Evolutionary conservation across 192 early-diverging fungal species (phyloP).

Genomic region (Linnemannia elongata): DNA sequence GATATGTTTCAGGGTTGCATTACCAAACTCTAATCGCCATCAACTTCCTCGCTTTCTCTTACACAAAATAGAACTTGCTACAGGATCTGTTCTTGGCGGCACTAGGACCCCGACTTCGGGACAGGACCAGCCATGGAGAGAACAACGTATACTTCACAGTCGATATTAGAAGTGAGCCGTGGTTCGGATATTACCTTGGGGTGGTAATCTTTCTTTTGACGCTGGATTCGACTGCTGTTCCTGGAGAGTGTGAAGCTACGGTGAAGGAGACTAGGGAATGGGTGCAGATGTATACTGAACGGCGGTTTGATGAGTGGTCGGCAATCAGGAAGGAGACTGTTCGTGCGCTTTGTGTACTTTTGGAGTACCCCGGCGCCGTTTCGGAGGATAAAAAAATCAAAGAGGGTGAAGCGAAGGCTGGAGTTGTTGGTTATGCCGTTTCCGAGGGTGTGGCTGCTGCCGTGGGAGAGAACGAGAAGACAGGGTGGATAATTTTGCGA

Average conservation of each 20-base stretch:
- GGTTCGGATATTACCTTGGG: constrained; percentile 35
- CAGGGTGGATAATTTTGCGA: neutral
- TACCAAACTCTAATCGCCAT: neutral
- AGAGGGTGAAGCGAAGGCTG: neutral
- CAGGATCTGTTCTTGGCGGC: constrained; percentile 33
- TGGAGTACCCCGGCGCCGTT: neutral
- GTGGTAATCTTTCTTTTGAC: constrained; percentile 15
- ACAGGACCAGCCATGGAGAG: constrained; percentile 49
- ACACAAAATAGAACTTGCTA: constrained; percentile 17
- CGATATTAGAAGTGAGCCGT: constrained; percentile 26
- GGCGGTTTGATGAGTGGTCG: constrained; percentile 39
- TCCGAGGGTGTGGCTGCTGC: too few relatives aligned
- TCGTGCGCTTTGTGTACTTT: neutral
- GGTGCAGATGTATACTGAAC: constrained; percentile 7
- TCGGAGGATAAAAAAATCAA: neutral
- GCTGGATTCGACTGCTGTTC: neutral
- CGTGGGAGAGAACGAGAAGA: neutral
- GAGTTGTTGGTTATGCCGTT: neutral
- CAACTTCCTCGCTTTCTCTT: neutral
- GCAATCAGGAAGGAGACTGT: constrained; percentile 14
- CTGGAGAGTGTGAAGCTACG: neutral
- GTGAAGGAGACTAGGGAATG: neutral
- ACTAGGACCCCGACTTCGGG: constrained; percentile 35
- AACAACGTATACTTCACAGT: constrained; percentile 15
- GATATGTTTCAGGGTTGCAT: too few relatives aligned